phyloP scores from a whole-genome alignment of 345 rosid species.

The Ceriops tagal region DNA sequence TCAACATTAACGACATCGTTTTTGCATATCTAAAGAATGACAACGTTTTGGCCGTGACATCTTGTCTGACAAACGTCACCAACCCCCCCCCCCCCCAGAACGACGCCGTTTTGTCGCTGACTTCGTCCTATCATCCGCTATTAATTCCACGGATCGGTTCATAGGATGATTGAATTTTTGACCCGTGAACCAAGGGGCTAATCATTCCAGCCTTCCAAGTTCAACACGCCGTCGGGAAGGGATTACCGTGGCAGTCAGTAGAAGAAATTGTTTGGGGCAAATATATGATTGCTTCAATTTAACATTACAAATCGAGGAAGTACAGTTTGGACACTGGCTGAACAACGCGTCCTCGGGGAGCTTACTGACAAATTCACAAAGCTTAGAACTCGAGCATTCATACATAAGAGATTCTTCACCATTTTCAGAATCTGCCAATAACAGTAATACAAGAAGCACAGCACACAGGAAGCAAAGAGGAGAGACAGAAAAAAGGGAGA shows the following conservation, averaged over 20 bases:
- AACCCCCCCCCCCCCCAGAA: too few species aligned
- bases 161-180: too few species aligned
- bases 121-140: too few species aligned
- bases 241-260: too few species aligned
- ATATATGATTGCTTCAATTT: too few species aligned
- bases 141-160: too few species aligned
- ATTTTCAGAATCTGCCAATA: background rate
- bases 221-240: too few species aligned
- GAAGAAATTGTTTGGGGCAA: too few species aligned
- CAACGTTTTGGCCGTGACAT: background rate
- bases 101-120: too few species aligned
- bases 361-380: constrained; percentile 7
- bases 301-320: background rate
- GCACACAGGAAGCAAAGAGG: background rate
- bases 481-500: background rate
- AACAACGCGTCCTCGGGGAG: background rate
- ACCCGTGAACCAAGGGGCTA: too few species aligned
- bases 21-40: background rate
- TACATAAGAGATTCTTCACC: constrained; percentile 7
- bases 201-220: too few species aligned
- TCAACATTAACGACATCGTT: background rate
- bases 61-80: background rate
- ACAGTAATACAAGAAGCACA: constrained; percentile 11
- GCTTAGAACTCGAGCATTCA: constrained; percentile 5
- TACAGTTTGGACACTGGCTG: background rate